These are phyloP conservation scores for Fusarium stilboides DNA, from an alignment of 2,329 filamentous ascomycete species.

Conservation along the genomic window DNA sequence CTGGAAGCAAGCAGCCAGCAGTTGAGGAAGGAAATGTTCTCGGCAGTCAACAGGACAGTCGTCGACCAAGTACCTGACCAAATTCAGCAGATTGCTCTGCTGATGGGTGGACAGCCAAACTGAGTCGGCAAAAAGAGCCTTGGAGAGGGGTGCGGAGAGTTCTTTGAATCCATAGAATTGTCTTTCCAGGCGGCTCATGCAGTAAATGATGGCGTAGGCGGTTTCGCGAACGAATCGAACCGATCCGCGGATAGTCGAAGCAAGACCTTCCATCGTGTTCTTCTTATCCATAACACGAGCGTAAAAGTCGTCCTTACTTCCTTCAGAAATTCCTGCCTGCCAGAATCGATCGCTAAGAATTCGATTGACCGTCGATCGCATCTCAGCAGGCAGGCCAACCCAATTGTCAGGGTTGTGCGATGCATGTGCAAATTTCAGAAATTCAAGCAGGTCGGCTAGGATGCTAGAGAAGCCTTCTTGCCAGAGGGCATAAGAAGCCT, in stretches of 20 bases:
- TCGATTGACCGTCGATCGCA: slow-evolving; percentile 82
- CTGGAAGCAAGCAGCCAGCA: slow-evolving; percentile 85
- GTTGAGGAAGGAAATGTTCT: slow-evolving; percentile 84
- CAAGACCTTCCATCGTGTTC: slow-evolving; percentile 90
- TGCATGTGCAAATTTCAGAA: slow-evolving; percentile 90
- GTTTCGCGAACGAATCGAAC: slow-evolving; percentile 92
- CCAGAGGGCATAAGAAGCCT: slow-evolving; percentile 87
- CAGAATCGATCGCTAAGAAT: slow-evolving; percentile 96
- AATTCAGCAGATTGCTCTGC: slow-evolving; percentile 90
- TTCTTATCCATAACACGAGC: slow-evolving; percentile 91
- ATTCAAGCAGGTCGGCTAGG: slow-evolving; percentile 87
- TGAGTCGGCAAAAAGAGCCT: slow-evolving; percentile 87
- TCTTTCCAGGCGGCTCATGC: slow-evolving; percentile 88
- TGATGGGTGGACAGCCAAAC: slow-evolving; percentile 91
- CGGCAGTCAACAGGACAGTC: slow-evolving; percentile 88
- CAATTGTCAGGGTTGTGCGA: slow-evolving; percentile 92
- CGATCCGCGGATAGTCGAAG: slow-evolving; percentile 91
- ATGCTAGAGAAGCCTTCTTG: slow-evolving; percentile 84
- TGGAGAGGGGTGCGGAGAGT: slow-evolving; percentile 84
- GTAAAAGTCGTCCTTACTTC: slow-evolving; percentile 97
- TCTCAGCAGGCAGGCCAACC: slow-evolving; percentile 80
- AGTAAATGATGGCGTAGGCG: slow-evolving; percentile 94
- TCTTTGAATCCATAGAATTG: slow-evolving; percentile 93
- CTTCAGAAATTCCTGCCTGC: slow-evolving; percentile 97
- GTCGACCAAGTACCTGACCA: slow-evolving; percentile 90